Evolutionary conservation across 768 basidiomycete species (phyloP).

Genomic region (Leccinum disarticulatum): DNA sequence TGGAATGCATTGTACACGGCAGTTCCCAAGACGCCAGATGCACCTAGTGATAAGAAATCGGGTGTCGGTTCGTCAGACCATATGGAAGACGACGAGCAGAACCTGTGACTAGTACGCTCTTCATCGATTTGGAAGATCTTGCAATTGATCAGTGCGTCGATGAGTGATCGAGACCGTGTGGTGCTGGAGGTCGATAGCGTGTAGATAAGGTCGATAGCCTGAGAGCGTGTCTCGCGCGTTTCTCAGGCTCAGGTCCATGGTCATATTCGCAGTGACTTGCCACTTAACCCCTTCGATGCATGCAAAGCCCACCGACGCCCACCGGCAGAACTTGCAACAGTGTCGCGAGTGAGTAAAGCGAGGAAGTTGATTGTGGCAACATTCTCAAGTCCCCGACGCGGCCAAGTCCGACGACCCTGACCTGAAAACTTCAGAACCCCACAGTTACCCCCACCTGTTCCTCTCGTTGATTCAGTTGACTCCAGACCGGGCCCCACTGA

Average conservation of each 20-base stretch:
- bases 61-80: conserved; percentile 14
- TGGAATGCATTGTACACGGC: conserved; percentile 73
- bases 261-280: not conserved
- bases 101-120: conserved; percentile 64
- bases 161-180: not conserved
- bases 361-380: not conserved
- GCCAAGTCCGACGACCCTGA: too few relatives aligned
- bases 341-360: too few relatives aligned
- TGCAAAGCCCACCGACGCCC: too few relatives aligned
- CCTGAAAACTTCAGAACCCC: too few relatives aligned
- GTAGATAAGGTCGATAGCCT: too few relatives aligned
- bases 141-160: not conserved
- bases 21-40: conserved; percentile 87
- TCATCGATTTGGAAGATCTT: conserved; percentile 16
- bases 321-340: not conserved
- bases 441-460: too few relatives aligned
- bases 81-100: not conserved
- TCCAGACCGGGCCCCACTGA: too few relatives aligned
- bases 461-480: too few relatives aligned
- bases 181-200: too few relatives aligned
- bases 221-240: not conserved
- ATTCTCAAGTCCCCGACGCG: too few relatives aligned
- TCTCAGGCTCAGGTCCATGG: not conserved
- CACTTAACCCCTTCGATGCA: not conserved
- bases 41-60: conserved; percentile 49